Evolutionary conservation across 1,284 basidiomycete genomes (phyloP).

Genomic region (Spongispora temasekensis): DNA sequence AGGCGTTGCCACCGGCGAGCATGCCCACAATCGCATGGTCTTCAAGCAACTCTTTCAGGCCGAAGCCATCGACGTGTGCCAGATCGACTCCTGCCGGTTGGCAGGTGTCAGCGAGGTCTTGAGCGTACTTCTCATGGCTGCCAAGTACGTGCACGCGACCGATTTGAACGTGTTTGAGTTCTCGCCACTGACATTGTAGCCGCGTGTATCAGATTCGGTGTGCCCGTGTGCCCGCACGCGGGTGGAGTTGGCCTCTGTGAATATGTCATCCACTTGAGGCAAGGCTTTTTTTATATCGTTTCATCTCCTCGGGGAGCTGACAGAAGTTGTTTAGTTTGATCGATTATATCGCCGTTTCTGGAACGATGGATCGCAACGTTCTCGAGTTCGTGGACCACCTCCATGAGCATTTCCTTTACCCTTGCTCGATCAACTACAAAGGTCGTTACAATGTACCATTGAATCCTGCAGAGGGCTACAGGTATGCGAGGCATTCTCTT

Average conservation of each 20-base stretch:
- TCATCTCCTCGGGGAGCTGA: neutral
- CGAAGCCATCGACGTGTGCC: conserved; percentile 86
- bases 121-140: conserved; percentile 91
- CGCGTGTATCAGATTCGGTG: conserved; percentile 58
- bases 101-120: conserved; percentile 94
- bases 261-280: conserved; percentile 86
- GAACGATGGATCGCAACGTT: conserved; percentile 91
- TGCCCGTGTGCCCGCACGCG: conserved; percentile 92
- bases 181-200: conserved; percentile 18
- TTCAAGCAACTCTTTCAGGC: conserved; percentile 97
- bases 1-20: conserved; percentile 95
- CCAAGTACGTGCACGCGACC: conserved; percentile 64
- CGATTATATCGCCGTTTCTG: conserved; percentile 91
- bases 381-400: conserved; percentile 89
- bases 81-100: conserved; percentile 93
- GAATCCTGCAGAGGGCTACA: conserved; percentile 71
- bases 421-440: conserved; percentile 83
- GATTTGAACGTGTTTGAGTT: neutral
- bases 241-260: conserved; percentile 96
- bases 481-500: conserved; percentile 43
- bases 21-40: conserved; percentile 95
- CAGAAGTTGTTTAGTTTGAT: conserved; percentile 57
- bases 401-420: conserved; percentile 91
- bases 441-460: conserved; percentile 85
- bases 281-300: conserved; percentile 13